Conservation (phyloP, 2,329 filamentous ascomycete species). For the Sarocladium brachiariae region DNA sequence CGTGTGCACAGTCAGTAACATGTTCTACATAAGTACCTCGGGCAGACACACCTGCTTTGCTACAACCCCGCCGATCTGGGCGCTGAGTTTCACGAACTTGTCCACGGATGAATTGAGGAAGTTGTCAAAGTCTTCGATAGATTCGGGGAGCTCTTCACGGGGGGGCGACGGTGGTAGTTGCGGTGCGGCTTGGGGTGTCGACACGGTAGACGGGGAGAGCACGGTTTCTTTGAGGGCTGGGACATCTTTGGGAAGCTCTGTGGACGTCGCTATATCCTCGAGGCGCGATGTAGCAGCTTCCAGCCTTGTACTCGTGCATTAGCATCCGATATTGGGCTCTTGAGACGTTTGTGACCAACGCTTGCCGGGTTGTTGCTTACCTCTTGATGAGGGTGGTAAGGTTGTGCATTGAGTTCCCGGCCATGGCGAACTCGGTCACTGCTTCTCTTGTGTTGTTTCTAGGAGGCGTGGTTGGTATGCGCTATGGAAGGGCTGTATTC, state of each 20-base stretch:
- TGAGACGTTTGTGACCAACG: not conserved
- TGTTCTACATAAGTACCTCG: not conserved
- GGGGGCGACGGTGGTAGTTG: conserved; percentile 27
- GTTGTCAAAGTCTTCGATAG: conserved; percentile 81
- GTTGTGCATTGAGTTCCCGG: conserved; percentile 65
- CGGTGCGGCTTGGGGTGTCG: conserved; percentile 21
- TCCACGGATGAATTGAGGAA: conserved; percentile 69
- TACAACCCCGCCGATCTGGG: conserved; percentile 69
- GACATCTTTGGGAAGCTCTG: conserved; percentile 49
- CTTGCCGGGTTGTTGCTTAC: no score
- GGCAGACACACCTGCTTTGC: conserved; percentile 62
- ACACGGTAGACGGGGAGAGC: conserved; percentile 22
- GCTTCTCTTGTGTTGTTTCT: not conserved
- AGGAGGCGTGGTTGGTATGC: not conserved
- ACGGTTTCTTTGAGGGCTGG: conserved; percentile 36
- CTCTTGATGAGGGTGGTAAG: conserved; percentile 96
- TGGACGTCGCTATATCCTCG: conserved; percentile 87
- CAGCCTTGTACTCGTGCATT: conserved; percentile 51
- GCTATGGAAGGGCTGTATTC: not conserved
- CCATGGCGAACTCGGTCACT: not conserved
- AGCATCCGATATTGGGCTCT: not conserved
- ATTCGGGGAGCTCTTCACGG: conserved; percentile 57
- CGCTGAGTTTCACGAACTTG: conserved; percentile 71
- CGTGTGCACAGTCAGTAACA: not conserved
- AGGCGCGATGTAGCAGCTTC: conserved; percentile 94